phyloP scores from a whole-genome alignment of 768 basidiomycete genomes.

The Termitomyces sp. region DNA sequence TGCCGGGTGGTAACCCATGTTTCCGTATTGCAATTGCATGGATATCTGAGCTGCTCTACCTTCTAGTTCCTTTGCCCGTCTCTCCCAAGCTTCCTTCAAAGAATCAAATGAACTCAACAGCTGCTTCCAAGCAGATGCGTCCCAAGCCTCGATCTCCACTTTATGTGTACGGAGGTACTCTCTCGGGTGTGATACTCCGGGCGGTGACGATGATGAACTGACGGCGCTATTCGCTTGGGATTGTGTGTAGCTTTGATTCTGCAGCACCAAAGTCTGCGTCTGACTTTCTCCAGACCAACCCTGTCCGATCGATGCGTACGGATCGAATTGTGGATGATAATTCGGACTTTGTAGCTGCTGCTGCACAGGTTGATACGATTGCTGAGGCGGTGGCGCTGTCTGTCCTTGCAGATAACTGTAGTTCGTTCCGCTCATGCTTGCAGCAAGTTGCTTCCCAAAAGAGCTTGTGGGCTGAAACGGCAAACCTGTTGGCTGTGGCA shows the following conservation, averaged over 20 bases:
- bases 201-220: constrained; percentile 21
- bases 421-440: constrained; percentile 32
- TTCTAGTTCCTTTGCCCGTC: constrained; percentile 50
- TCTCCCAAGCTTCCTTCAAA: constrained; percentile 62
- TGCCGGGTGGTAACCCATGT: constrained; percentile 37
- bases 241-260: constrained; percentile 13
- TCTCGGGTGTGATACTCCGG: constrained; percentile 55
- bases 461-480: constrained; percentile 45
- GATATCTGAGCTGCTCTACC: constrained; percentile 36
- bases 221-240: constrained; percentile 6
- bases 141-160: constrained; percentile 65
- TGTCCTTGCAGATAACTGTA: constrained; percentile 32
- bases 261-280: constrained; percentile 12
- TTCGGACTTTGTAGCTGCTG: constrained; percentile 42
- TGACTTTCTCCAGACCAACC: constrained; percentile 29
- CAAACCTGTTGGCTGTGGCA: constrained; percentile 14
- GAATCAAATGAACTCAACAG: constrained; percentile 54
- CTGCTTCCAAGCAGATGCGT: constrained; percentile 67
- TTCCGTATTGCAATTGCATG: constrained; percentile 38
- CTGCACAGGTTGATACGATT: constrained; percentile 35
- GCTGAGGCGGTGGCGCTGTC: constrained; percentile 18
- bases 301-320: constrained; percentile 40
- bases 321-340: constrained; percentile 48
- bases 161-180: constrained; percentile 64
- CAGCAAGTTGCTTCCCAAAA: constrained; percentile 50